These are phyloP conservation scores for Thelephora terrestris DNA, from an alignment of 1,284 basidiomycete genomes.

Conservation along the genomic window DNA sequence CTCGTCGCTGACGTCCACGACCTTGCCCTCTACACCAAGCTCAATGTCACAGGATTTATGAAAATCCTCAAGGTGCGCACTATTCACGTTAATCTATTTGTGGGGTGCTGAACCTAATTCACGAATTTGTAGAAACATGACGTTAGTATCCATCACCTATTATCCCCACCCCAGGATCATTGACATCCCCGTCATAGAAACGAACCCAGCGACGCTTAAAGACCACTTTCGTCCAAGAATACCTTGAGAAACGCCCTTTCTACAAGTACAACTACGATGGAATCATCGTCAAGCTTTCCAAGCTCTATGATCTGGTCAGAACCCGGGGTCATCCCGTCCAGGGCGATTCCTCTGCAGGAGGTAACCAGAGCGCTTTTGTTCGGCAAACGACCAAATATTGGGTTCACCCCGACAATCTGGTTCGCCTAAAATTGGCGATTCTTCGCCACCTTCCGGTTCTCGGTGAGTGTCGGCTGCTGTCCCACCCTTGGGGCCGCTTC, in stretches of 20 bases:
- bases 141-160: conserved; percentile 29
- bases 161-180: conserved; percentile 1
- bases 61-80: conserved; percentile 85
- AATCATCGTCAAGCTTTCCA: conserved; percentile 94
- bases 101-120: not conserved
- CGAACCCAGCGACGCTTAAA: conserved; percentile 61
- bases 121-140: conserved; percentile 61
- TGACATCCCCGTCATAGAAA: conserved; percentile 43
- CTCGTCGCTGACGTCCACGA: conserved; percentile 99
- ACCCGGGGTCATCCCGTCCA: conserved; percentile 92
- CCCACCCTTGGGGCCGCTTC: not conserved
- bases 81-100: not conserved
- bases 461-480: conserved; percentile 35
- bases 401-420: conserved; percentile 94
- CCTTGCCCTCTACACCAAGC: conserved; percentile 88
- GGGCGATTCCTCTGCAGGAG: conserved; percentile 91
- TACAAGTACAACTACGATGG: conserved; percentile 92
- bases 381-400: conserved; percentile 98
- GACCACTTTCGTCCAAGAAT: conserved; percentile 76
- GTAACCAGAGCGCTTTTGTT: conserved; percentile 93
- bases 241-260: conserved; percentile 91
- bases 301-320: conserved; percentile 91
- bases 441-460: conserved; percentile 89
- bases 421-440: conserved; percentile 93
- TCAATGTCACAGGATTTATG: conserved; percentile 97